Evolutionary conservation across 345 rosid genomes (phyloP).

Genomic region (Erucastrum elatum): DNA sequence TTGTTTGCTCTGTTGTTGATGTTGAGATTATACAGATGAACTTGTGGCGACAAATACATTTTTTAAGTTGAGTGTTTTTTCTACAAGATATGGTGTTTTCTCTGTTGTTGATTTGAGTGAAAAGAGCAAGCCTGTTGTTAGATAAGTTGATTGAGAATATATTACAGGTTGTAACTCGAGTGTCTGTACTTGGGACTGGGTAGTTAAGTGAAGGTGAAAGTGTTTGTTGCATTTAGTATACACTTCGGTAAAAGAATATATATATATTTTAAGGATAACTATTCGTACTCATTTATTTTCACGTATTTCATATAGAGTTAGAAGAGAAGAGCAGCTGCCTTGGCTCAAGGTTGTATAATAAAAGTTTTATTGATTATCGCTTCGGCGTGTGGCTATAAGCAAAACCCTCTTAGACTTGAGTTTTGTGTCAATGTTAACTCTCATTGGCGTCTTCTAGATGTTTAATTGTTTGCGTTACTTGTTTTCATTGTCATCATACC

Average conservation of each 20-base stretch:
- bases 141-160: slow-evolving; percentile 5
- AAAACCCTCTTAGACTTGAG: not conserved
- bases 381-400: not conserved
- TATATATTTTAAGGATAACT: too few species aligned
- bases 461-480: too few species aligned
- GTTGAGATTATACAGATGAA: slow-evolving; percentile 14
- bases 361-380: not conserved
- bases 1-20: slow-evolving; percentile 24
- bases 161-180: not conserved
- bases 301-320: not conserved
- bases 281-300: not conserved
- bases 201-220: not conserved
- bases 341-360: slow-evolving; percentile 17
- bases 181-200: not conserved
- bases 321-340: not conserved
- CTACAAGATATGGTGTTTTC: not conserved
- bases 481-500: too few species aligned
- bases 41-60: not conserved
- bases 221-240: not conserved
- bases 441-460: not conserved
- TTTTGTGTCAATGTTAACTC: not conserved
- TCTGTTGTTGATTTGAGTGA: not conserved
- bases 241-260: too few species aligned
- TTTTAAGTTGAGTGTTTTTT: not conserved
- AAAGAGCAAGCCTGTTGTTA: slow-evolving; percentile 16